Conservation (phyloP, 2,329 filamentous ascomycete genomes). For the Calonectria henricotiae region DNA sequence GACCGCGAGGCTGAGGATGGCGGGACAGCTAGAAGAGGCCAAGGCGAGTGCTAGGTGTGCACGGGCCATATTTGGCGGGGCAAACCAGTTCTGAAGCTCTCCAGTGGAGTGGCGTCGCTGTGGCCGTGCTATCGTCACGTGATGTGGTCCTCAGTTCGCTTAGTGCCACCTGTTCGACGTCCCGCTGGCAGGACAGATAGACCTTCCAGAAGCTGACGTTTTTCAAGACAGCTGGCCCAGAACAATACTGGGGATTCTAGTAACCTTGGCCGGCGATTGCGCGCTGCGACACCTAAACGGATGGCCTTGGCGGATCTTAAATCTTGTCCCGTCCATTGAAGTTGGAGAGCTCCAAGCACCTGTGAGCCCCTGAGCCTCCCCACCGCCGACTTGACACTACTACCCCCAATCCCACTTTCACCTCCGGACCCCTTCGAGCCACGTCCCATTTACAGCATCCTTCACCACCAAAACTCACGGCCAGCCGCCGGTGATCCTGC, state of each 20-base stretch:
- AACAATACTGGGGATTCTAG: conserved; percentile 53
- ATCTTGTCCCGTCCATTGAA: conserved; percentile 48
- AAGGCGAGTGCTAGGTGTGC: conserved; percentile 36
- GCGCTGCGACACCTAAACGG: conserved; percentile 50
- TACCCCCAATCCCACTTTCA: conserved; percentile 48
- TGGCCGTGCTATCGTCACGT: conserved; percentile 54
- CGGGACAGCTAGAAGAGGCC: conserved; percentile 40
- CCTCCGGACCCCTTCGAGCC: conserved; percentile 49
- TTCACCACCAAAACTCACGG: conserved; percentile 44
- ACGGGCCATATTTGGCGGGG: conserved; percentile 49
- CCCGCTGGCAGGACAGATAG: conserved; percentile 59
- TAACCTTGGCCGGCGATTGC: conserved; percentile 53
- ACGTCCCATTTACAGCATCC: conserved; percentile 53
- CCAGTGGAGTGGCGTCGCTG: conserved; percentile 28
- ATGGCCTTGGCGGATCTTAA: conserved; percentile 54
- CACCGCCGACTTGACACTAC: conserved; percentile 55
- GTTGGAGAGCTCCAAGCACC: conserved; percentile 46
- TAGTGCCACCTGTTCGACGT: conserved; percentile 63
- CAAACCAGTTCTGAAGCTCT: conserved; percentile 38
- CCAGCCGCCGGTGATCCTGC: conserved; percentile 47
- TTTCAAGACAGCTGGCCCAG: conserved; percentile 52
- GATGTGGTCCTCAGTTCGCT: conserved; percentile 51
- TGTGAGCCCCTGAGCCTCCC: conserved; percentile 55
- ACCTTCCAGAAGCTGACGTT: conserved; percentile 57
- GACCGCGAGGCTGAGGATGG: conserved; percentile 51